These are phyloP conservation scores for Apiospora aurea DNA, from an alignment of 2,329 filamentous ascomycete species.

Conservation along the genomic window DNA sequence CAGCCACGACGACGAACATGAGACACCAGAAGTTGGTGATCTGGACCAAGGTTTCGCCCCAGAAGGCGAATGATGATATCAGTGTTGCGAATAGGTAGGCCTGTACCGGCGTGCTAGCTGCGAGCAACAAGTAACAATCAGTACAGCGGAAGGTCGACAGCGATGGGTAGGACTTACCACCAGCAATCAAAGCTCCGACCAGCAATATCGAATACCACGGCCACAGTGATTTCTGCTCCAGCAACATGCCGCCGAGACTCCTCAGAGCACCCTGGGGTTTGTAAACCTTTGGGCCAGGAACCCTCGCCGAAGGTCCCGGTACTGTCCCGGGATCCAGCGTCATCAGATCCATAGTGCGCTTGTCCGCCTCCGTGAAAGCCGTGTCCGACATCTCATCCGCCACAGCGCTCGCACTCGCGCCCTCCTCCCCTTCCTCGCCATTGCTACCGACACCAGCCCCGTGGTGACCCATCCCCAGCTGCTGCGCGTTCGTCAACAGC, in stretches of 20 bases:
- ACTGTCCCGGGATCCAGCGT: slow-evolving; percentile 42
- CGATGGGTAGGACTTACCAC: slow-evolving; percentile 34
- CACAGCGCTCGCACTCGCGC: neutral
- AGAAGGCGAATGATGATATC: slow-evolving; percentile 45
- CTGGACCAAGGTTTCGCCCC: slow-evolving; percentile 53
- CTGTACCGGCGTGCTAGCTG: slow-evolving; percentile 57
- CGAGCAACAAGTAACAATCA: slow-evolving; percentile 24
- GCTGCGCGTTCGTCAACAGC: slow-evolving; percentile 71
- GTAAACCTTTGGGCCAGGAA: slow-evolving; percentile 19
- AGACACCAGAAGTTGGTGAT: slow-evolving; percentile 84
- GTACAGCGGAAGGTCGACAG: neutral
- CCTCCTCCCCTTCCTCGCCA: neutral
- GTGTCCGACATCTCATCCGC: neutral
- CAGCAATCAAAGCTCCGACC: slow-evolving; percentile 43
- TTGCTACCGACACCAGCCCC: neutral
- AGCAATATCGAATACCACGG: slow-evolving; percentile 65
- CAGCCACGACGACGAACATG: slow-evolving; percentile 87
- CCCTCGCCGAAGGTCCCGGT: neutral
- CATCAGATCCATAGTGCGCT: slow-evolving; percentile 77
- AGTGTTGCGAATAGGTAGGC: slow-evolving; percentile 63
- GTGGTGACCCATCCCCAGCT: slow-evolving; percentile 31
- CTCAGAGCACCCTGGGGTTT: slow-evolving; percentile 35
- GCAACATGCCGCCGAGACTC: slow-evolving; percentile 39
- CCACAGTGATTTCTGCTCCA: slow-evolving; percentile 45
- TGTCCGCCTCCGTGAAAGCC: slow-evolving; percentile 50